phyloP scores from a whole-genome alignment of 108 stramenopile species.

The Nitzschia sp. region DNA sequence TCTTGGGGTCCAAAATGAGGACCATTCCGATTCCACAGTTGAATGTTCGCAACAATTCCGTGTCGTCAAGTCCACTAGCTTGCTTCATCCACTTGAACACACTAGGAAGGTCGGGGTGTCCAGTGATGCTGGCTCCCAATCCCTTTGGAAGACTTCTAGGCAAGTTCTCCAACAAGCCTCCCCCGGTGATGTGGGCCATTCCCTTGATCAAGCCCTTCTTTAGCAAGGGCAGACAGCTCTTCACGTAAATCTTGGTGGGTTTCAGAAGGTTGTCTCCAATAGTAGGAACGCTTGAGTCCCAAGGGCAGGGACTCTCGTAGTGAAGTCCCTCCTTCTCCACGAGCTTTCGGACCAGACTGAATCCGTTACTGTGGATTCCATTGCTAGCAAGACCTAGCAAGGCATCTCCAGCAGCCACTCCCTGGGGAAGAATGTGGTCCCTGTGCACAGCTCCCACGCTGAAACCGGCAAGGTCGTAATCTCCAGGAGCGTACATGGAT shows the following conservation, averaged over 20 bases:
- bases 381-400: constrained; percentile 91
- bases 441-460: constrained; percentile 93
- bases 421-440: constrained; percentile 79
- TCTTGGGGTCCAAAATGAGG: constrained; percentile 73
- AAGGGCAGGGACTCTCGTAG: constrained; percentile 86
- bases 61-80: constrained; percentile 85
- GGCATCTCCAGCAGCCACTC: constrained; percentile 82
- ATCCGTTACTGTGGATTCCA: constrained; percentile 98
- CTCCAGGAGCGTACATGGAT: constrained; percentile 96
- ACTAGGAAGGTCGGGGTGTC: constrained; percentile 77
- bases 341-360: constrained; percentile 92
- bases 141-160: constrained; percentile 87
- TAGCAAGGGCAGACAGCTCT: constrained; percentile 82
- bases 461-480: constrained; percentile 98
- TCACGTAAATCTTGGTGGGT: constrained; percentile 96
- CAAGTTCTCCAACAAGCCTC: constrained; percentile 96
- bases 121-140: constrained; percentile 83
- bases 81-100: constrained; percentile 95
- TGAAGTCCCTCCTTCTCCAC: constrained; percentile 82
- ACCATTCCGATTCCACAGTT: constrained; percentile 98
- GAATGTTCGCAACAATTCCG: constrained; percentile 95
- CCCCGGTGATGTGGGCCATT: constrained; percentile 97
- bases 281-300: constrained; percentile 66
- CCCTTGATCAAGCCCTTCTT: constrained; percentile 82
- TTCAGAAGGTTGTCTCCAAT: constrained; percentile 90